Evolutionary conservation across 179 eudicot genomes (phyloP), one percentile per base, ranked within the genome.

Genomic region (Silene coronaria): DNA sequence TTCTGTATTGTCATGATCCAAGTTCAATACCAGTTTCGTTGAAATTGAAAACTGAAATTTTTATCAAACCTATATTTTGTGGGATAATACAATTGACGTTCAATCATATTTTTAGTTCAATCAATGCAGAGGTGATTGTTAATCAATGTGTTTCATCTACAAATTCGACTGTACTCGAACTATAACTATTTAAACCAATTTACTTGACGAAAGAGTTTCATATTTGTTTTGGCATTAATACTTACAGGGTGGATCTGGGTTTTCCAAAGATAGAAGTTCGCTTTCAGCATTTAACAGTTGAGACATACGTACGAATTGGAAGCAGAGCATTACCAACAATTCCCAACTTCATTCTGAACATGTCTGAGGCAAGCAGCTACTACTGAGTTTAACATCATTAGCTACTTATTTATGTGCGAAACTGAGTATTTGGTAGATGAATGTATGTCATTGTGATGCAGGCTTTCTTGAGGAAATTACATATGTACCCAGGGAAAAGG

Each of bases 291-390:
- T 87, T 93, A 64, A 90, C 67, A 51, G 92, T 93, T 53, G 96
- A 91, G 76, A 74, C 98, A 19, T 88, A 65, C 71, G 92, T 89
- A 14, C 97, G 80, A 63, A 85, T 89, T 62, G 98, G 98, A 71
- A 91, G 97, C 81, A 85, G 98, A 81, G 98, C 98, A 51, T 77
- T 93, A 79, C 98, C 98, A 23, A 93, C 98, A 1, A 88, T 93
- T 78, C 86, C 98, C 32, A 93, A 93, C 74, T 93, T 91, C 84
- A 84, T 93, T 26, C 70, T 87, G 66, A 93, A 93, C 82, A 91
- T 91, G 93, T 75, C 91, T 51, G 98, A 93, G 96, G 98, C 74
- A 71, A 27, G 26, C 60, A 71, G 62, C 53, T 19, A 72, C 65
- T 30, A 57, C 62, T 19, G 21, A 11, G 28, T 42, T 34, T 42